phyloP scores from a whole-genome alignment of 2,329 filamentous ascomycete genomes.

The Lachnellula subtilissima region DNA sequence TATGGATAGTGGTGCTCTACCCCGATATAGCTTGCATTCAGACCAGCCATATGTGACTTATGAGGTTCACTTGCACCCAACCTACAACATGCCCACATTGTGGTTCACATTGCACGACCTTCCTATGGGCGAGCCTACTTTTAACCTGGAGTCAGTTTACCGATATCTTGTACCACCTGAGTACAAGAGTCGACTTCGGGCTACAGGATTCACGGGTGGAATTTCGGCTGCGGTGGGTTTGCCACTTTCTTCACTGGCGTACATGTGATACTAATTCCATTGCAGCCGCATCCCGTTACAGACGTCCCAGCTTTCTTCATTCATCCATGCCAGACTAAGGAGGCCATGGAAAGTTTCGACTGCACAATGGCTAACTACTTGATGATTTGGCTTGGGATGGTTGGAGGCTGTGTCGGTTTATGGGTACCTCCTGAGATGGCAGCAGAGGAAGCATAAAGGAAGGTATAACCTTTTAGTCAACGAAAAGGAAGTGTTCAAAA shows the following conservation, averaged over 20 bases:
- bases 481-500: too few relatives aligned
- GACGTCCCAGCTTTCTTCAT: constrained; percentile 80
- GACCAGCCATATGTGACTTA: constrained; percentile 49
- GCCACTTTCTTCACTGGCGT: not conserved
- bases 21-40: constrained; percentile 24
- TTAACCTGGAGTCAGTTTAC: constrained; percentile 66
- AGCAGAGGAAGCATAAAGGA: not conserved
- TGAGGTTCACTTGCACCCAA: constrained; percentile 70
- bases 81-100: constrained; percentile 69
- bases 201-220: constrained; percentile 61
- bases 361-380: constrained; percentile 67
- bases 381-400: constrained; percentile 81
- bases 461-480: too few relatives aligned
- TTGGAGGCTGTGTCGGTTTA: constrained; percentile 75
- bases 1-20: constrained; percentile 3
- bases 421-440: constrained; percentile 69
- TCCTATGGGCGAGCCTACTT: constrained; percentile 49
- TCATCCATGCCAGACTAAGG: constrained; percentile 84
- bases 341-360: constrained; percentile 65
- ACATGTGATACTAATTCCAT: constrained; percentile 3
- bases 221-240: constrained; percentile 71
- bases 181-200: constrained; percentile 57
- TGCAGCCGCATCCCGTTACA: constrained; percentile 64
- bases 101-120: constrained; percentile 66
- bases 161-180: constrained; percentile 63